A percentile compares a stretch with the other conserved stretches of the same genome.
Conservation (phyloP, 1,284 basidiomycete species). For the Earliella scabrosa region DNA sequence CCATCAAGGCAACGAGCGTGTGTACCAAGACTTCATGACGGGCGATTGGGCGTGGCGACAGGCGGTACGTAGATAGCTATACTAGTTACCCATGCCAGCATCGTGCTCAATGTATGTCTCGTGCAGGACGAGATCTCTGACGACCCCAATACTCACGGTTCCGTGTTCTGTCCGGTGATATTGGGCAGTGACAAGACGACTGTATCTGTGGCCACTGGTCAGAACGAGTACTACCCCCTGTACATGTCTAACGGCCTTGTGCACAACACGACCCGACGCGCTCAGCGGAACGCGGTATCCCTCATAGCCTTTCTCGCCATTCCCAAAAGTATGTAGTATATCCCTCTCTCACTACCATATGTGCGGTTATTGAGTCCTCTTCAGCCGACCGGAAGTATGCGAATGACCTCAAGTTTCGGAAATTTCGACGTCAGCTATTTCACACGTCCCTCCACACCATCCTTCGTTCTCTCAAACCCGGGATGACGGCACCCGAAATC, state of each 20-base stretch:
- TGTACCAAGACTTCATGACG: slow-evolving; percentile 8
- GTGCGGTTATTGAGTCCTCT: neutral
- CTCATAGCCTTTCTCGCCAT: slow-evolving; percentile 28
- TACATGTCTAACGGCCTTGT: slow-evolving; percentile 26
- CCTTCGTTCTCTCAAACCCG: slow-evolving; percentile 11
- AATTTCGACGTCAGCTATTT: slow-evolving; percentile 23
- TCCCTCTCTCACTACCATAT: too few species aligned
- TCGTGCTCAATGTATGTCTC: slow-evolving; percentile 5
- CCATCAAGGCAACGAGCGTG: slow-evolving; percentile 1
- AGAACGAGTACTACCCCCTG: slow-evolving; percentile 27
- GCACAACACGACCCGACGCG: slow-evolving; percentile 23
- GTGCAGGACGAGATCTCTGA: slow-evolving; percentile 3
- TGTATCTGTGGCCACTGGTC: slow-evolving; percentile 24
- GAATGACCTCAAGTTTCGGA: slow-evolving; percentile 4
- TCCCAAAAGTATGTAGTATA: slow-evolving; percentile 23
- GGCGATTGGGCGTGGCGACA: slow-evolving; percentile 17
- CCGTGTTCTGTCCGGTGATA: slow-evolving; percentile 28
- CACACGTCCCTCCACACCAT: slow-evolving; percentile 24
- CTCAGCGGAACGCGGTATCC: slow-evolving; percentile 20
- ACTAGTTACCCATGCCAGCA: neutral
- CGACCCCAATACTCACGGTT: slow-evolving; percentile 6
- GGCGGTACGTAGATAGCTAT: slow-evolving; percentile 3
- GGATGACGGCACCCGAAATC: slow-evolving; percentile 28
- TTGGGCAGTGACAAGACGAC: slow-evolving; percentile 31
- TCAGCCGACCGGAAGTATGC: slow-evolving; percentile 1